Base-by-base conservation (phyloP, 2,329 filamentous ascomycete genomes). In the Aquanectria penicillioides region DNA sequence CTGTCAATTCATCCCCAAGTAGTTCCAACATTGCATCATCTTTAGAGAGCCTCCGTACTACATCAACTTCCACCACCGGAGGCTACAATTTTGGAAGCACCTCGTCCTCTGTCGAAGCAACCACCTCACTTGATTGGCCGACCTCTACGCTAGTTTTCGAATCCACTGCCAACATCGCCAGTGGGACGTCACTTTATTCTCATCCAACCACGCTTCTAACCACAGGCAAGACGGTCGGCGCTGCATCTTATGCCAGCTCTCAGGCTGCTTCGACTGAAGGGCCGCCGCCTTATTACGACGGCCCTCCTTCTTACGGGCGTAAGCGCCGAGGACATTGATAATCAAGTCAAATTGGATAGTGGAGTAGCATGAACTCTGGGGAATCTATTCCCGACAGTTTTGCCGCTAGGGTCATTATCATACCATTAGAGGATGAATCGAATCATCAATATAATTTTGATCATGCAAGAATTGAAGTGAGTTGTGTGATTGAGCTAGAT, bases 161-260 rank as follows among this genome's bases (percentile, higher is more conserved):
- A 5, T 66, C 65, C 26, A 55, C 57, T n/a, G 59, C 65, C 22
- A 38, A 34, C 29, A 57, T 49, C 11, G 36, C 36, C 6, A 23
- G 49, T 13, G 31, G 11, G 7, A 65, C 62, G n/a, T n/a, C 4
- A 54, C 61, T 7, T 11, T 6, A 10, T 4, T 51, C 57, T 11
- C 59, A 40, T 26, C 62, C 62, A 7, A 71, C 69, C 1, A 73
- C 70, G 1, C 18, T 72, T n/a, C 28, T 67, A 2, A 71, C 68
- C 2, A 68, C 65, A 1, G 66, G 64, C 59, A 69, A 67, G 33
- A 46, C 47, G 8, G 44, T 41, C 1, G 43, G 60, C n/a, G 28
- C 31, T 2, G 46, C 52, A 6, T 37, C 26, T 7, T 51, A 44
- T 1, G 49, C 57, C 4, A 56, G 34, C 13, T 28, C 48, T 13